Evolutionary conservation across 2,329 filamentous ascomycete genomes (phyloP).

Genomic region (Colletotrichum tabaci): DNA sequence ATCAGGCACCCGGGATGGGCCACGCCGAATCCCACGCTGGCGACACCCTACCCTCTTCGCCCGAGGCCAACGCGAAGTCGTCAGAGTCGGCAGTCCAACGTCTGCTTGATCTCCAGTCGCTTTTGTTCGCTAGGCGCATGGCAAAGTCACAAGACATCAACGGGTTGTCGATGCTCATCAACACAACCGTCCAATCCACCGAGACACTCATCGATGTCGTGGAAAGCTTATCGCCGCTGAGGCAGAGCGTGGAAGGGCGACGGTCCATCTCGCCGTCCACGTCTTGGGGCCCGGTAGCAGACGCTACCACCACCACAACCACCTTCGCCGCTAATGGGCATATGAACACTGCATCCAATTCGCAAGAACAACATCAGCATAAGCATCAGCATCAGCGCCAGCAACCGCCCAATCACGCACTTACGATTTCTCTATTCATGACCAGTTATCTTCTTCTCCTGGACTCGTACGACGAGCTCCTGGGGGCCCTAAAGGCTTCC

Average conservation of each 20-base stretch:
- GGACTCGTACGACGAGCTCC: constrained; percentile 32
- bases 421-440: constrained; percentile 32
- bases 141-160: constrained; percentile 16
- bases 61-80: constrained; percentile 10
- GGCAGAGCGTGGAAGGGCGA: constrained; percentile 22
- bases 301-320: not conserved
- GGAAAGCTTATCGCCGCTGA: constrained; percentile 20
- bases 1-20: constrained; percentile 6
- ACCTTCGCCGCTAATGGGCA: too few relatives aligned
- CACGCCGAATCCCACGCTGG: constrained; percentile 19
- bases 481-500: constrained; percentile 15
- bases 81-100: constrained; percentile 24
- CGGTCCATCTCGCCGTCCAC: constrained; percentile 25
- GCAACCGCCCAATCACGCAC: constrained; percentile 18
- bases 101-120: constrained; percentile 27
- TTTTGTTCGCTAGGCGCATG: constrained; percentile 4
- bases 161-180: constrained; percentile 22
- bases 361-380: not conserved
- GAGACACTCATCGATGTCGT: constrained; percentile 36
- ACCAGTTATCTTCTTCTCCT: constrained; percentile 34
- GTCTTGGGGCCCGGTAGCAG: constrained; percentile 17
- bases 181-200: constrained; percentile 27
- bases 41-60: constrained; percentile 22
- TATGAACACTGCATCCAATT: not conserved
- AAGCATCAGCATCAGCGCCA: not conserved